Evolutionary conservation across 2,329 filamentous ascomycete genomes (phyloP).

Genomic region (Clonostachys rhizophaga): DNA sequence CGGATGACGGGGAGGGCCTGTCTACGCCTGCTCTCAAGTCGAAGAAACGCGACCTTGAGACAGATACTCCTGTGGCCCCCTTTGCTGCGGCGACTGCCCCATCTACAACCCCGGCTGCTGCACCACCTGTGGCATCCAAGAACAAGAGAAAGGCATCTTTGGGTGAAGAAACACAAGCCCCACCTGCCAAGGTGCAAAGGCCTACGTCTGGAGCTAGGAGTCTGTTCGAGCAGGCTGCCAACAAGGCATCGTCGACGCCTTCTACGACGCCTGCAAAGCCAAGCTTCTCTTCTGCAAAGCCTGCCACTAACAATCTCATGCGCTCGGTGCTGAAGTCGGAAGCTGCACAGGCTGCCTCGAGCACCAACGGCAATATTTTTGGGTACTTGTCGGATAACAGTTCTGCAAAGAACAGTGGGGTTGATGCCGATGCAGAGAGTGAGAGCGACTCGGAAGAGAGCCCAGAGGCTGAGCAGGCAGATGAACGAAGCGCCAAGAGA

Average conservation of each 20-base stretch:
- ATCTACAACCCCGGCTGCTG: slow-evolving; percentile 6
- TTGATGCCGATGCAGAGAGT: slow-evolving; percentile 40
- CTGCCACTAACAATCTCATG: slow-evolving; percentile 28
- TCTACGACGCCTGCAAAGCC: slow-evolving; percentile 22
- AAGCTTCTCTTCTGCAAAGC: slow-evolving; percentile 25
- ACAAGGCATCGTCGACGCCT: slow-evolving; percentile 34
- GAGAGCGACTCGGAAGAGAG: slow-evolving; percentile 35
- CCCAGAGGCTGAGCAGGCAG: slow-evolving; percentile 34
- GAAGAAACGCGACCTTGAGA: slow-evolving; percentile 41
- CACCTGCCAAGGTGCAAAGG: slow-evolving; percentile 44
- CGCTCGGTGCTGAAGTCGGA: slow-evolving; percentile 37
- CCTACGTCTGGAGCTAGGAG: slow-evolving; percentile 49
- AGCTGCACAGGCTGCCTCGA: slow-evolving; percentile 9
- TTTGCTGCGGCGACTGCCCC: slow-evolving; percentile 12
- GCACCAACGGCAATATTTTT: slow-evolving; percentile 46
- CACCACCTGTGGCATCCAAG: slow-evolving; percentile 22
- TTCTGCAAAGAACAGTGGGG: slow-evolving; percentile 48
- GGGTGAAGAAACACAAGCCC: slow-evolving; percentile 34
- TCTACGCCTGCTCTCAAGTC: slow-evolving; percentile 30
- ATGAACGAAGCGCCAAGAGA: slow-evolving; percentile 28
- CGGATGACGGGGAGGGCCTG: slow-evolving; percentile 39
- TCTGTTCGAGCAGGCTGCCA: slow-evolving; percentile 53
- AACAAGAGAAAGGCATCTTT: slow-evolving; percentile 48
- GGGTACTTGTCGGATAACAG: slow-evolving; percentile 53
- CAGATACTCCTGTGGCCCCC: slow-evolving; percentile 29